Evolutionary conservation across 1,284 basidiomycete species (phyloP), one percentile per base, ranked within the genome.

Genomic region (Fereydounia khargensis): DNA sequence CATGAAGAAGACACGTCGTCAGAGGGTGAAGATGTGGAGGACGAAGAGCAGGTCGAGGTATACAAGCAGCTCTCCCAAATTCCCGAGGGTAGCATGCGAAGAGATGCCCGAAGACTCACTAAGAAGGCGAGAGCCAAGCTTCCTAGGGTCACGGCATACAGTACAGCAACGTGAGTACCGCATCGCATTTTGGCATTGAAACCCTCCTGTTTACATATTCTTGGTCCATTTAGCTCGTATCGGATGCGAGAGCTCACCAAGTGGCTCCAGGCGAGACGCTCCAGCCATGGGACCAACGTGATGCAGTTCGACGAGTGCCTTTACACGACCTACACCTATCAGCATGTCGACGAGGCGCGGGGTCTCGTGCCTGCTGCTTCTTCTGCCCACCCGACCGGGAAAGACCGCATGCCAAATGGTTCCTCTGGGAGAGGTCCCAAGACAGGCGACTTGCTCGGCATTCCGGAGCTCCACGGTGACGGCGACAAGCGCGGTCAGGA

Each of bases 91-190:
- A 91, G 89, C 28, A 92, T 92, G 24, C 83, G 91, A 36, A 82
- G 90, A 51, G 91, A 96, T 80, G 92, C 92, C 0, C 78, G 90
- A 50, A 84, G 83, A 48, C 78, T 96, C 55, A 96, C 91, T 0
- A 92, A 94, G 78, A 89, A 88, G 77, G 92, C 92, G 70, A 91
- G 91, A 25, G 91, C 91, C 64, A 89, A 87, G 32, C 77, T 96
- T 23, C 91, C 92, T n/a, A 80, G 92, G 61, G 91, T 94, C 16
- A 95, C 91, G 4, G 91, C 91, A 2, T 96, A 95, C 78, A 89
- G 90, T 44, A 96, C 91, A 13, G 89, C 91, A 28, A 86, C 84
- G 88, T 91, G 76, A 65, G 82, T 77, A n/a, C 8, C 16, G n/a
- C 9, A n/a, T n/a, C n/a, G n/a, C n/a, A n/a, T n/a, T n/a, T n/a